Percentiles rank a stretch among this genome's conserved stretches.
phyloP scores from a whole-genome alignment of 83 land plant genomes.

The Picea engelmannii region DNA sequence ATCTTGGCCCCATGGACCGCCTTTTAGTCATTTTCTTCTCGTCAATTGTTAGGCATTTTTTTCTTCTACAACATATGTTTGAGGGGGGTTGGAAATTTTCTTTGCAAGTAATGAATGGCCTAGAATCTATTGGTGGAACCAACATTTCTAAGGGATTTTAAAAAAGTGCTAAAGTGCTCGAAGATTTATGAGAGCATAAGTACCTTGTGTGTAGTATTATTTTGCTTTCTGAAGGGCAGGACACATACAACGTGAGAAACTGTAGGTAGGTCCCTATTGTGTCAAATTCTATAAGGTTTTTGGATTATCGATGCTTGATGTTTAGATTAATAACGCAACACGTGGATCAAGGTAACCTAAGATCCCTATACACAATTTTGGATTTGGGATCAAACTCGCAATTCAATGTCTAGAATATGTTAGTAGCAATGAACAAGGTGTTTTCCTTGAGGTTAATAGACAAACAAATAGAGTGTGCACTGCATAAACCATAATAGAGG shows the following conservation, averaged over 20 bases:
- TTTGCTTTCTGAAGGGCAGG: conserved; percentile 89
- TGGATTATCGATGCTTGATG: too few relatives aligned
- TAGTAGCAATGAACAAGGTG: too few relatives aligned
- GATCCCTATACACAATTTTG: too few relatives aligned
- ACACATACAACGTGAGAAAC: conserved; percentile 58
- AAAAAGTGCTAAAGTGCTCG: conserved; percentile 75
- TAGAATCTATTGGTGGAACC: conserved; percentile 74
- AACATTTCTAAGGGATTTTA: conserved; percentile 80
- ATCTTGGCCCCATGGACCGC: conserved; percentile 81
- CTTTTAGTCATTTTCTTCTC: conserved; percentile 83
- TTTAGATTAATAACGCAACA: too few relatives aligned
- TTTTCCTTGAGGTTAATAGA: too few relatives aligned
- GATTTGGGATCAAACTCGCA: too few relatives aligned
- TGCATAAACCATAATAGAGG: too few relatives aligned
- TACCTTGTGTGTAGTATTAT: conserved; percentile 84
- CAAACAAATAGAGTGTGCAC: too few relatives aligned
- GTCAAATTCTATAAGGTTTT: background rate
- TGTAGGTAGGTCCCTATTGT: conserved; percentile 11
- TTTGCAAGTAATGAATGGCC: conserved; percentile 69
- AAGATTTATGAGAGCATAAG: conserved; percentile 60
- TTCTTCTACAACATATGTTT: conserved; percentile 75
- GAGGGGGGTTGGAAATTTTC: conserved; percentile 67
- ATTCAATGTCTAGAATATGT: too few relatives aligned
- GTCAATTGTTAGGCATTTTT: conserved; percentile 77
- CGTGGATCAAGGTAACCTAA: too few relatives aligned